phyloP scores from a whole-genome alignment of 805 yeast species.

The Gaillardinia entomophila region DNA sequence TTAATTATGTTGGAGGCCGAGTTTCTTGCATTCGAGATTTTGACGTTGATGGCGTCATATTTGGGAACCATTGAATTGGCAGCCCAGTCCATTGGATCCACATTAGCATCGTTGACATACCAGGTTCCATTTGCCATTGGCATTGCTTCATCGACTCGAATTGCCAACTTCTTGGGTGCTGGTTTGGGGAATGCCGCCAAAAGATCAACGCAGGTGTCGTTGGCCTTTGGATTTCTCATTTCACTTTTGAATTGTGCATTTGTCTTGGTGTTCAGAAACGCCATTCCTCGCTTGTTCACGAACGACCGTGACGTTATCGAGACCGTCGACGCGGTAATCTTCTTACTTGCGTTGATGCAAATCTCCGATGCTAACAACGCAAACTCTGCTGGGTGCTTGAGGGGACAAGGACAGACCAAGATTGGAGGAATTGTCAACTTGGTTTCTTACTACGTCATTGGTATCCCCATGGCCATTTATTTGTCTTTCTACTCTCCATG shows the following conservation, averaged over 20 bases:
- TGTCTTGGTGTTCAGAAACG: constrained; percentile 24
- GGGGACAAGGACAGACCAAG: constrained; percentile 74
- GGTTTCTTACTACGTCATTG: constrained; percentile 54
- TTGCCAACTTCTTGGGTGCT: constrained; percentile 52
- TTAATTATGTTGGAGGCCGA: constrained; percentile 56
- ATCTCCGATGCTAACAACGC: constrained; percentile 65
- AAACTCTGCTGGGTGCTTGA: constrained; percentile 66
- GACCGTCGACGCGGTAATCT: constrained; percentile 47
- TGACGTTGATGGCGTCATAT: constrained; percentile 49
- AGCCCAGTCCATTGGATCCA: constrained; percentile 44
- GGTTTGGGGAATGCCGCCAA: constrained; percentile 32
- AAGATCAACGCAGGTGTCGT: constrained; percentile 30
- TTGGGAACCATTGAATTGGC: constrained; percentile 50
- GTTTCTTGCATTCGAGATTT: constrained; percentile 52
- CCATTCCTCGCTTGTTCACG: constrained; percentile 47
- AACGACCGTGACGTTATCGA: constrained; percentile 51
- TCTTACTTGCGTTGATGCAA: constrained; percentile 65
- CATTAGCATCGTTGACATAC: constrained; percentile 39
- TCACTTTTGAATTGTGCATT: constrained; percentile 27
- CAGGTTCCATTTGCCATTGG: constrained; percentile 57
- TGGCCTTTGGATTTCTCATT: constrained; percentile 29
- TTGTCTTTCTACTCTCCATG: constrained; percentile 46
- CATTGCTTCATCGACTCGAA: constrained; percentile 52
- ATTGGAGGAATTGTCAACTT: constrained; percentile 57
- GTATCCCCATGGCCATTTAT: constrained; percentile 54